Conservation (phyloP, 2,329 filamentous ascomycete species). For the Metarhizium guizhouense region DNA sequence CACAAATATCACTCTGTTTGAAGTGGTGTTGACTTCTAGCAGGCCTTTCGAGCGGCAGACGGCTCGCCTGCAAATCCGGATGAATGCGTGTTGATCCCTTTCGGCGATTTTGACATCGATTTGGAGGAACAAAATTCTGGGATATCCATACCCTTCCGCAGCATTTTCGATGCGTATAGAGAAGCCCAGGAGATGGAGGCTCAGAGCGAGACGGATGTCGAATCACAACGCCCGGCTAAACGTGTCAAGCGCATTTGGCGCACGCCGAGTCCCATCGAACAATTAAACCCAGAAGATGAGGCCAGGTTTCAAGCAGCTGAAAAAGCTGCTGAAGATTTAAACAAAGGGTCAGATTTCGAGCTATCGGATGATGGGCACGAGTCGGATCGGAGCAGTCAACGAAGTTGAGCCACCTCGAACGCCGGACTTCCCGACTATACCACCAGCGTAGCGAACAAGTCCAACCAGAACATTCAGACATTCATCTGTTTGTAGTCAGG, state of each 20-base stretch:
- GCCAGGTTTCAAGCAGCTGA: neutral
- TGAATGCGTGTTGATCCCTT: neutral
- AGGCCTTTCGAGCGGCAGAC: conserved; percentile 1
- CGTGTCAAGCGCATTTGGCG: neutral
- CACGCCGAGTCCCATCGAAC: conserved; percentile 1
- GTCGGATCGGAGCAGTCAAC: neutral
- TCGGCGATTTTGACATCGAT: neutral
- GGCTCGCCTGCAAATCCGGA: conserved; percentile 1
- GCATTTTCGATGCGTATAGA: neutral
- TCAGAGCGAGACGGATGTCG: neutral
- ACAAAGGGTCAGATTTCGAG: neutral
- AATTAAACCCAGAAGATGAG: conserved; percentile 1
- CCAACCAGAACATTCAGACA: neutral
- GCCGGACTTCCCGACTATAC: neutral
- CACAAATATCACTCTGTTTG: neutral
- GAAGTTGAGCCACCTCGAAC: neutral
- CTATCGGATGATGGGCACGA: neutral
- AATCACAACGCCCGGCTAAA: neutral
- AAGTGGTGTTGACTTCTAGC: neutral
- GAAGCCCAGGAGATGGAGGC: neutral
- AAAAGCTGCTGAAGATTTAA: neutral
- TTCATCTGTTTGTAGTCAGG: neutral
- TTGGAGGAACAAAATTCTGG: neutral
- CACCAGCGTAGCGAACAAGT: neutral
- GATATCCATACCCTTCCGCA: neutral